Evolutionary conservation across 257 asterid species (phyloP), one percentile per base, ranked within the genome.

Genomic region (Solanum neorickii): DNA sequence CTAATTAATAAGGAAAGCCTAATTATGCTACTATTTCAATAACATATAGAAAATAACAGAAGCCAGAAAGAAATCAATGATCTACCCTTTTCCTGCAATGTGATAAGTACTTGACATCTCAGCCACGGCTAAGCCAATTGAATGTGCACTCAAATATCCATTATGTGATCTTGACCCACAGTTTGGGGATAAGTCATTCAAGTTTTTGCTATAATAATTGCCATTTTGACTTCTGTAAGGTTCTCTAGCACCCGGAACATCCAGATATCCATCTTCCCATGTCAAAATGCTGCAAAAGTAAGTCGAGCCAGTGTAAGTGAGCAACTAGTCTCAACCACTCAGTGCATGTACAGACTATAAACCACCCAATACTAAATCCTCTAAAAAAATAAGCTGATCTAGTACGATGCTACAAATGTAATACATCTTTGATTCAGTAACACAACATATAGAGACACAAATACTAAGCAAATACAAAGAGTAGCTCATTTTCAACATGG

Each of bases 251-350:
- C 91, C 88, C 82, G 86, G 87, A 84, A 72, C 84, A 87, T 93
- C 91, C 89, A 86, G 93, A 88, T 91, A 92, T 86, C 98, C 95
- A 91, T 97, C 98, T 91, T 95, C 98, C 98, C 98, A 97, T 46
- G 89, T 90, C 95, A 95, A 91, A 89, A 91, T 88, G 97, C 99
- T 97, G 96, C 87, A 89, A 91, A 35, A 56, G 39, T 87, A 91
- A 74, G 83, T 77, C 29, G 6, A 47, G 44, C 69, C 69, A 82
- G 49, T 27, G 66, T 46, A 78, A 49, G 85, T 82, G 46, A 49
- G 85, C 29, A 6, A 80, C 69, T 21, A 47, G 46, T 49, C 29
- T 29, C 85, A 82, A 49, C 69, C 69, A 11, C 31, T 82, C 69
- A 49, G 69, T 3, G 27, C 85, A 49, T 49, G 68, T 82, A 82